Conservation (phyloP, 495 filamentous ascomycete genomes). For the Xylaria venustula region DNA sequence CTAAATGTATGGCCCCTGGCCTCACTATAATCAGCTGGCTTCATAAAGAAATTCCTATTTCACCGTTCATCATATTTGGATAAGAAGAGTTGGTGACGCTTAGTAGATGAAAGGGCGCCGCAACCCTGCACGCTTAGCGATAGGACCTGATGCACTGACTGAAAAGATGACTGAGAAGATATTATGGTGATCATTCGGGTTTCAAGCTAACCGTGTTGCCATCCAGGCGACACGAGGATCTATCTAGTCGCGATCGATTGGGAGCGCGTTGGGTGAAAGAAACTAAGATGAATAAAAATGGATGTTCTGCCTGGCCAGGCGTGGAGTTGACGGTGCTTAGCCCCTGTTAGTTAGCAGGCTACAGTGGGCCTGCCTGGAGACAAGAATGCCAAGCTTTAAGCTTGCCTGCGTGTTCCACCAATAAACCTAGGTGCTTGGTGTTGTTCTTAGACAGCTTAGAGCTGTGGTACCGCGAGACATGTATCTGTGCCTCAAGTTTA, state of each 20-base stretch:
- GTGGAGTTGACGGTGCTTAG: neutral
- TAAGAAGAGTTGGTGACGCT: neutral
- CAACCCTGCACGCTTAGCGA: no score
- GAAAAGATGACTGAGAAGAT: no score
- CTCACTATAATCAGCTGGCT: no score
- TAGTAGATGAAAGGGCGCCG: no score
- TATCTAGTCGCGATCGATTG: neutral
- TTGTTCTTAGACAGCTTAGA: no score
- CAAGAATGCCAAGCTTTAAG: neutral
- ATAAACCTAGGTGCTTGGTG: no score
- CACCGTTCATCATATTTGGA: neutral
- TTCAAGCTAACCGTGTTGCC: neutral
- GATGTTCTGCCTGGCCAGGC: slow-evolving; percentile 11
- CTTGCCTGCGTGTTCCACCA: neutral
- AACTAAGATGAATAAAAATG: neutral
- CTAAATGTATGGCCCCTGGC: no score
- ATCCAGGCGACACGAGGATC: neutral
- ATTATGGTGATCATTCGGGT: no score
- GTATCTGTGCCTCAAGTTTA: neutral
- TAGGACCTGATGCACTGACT: no score
- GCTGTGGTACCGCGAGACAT: neutral
- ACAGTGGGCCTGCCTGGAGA: neutral
- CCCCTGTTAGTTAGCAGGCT: slow-evolving; percentile 11
- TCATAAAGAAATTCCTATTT: neutral
- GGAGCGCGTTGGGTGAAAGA: neutral